phyloP scores from a whole-genome alignment of 2,329 filamentous ascomycete genomes.

The Pseudonectria foliicola region DNA sequence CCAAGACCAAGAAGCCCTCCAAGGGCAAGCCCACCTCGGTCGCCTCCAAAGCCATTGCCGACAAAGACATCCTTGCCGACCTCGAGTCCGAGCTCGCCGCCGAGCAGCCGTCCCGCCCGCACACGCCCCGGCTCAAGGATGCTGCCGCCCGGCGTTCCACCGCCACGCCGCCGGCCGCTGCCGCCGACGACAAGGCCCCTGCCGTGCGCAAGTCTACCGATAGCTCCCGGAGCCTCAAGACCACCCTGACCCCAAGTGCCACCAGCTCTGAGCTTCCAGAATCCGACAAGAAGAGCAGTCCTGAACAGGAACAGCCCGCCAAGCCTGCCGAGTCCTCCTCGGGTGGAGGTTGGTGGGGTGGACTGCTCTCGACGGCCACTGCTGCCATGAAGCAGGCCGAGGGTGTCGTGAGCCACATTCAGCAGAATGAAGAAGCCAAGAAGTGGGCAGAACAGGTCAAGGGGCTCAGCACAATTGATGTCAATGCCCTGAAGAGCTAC shows the following conservation, averaged over 20 bases:
- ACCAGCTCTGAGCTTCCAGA: conserved; percentile 57
- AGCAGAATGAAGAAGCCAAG: conserved; percentile 93
- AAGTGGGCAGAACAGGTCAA: conserved; percentile 92
- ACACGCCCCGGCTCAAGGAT: conserved; percentile 69
- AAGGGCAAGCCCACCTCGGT: conserved; percentile 43
- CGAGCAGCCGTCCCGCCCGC: conserved; percentile 66
- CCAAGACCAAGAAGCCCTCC: conserved; percentile 40
- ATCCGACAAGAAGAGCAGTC: conserved; percentile 43
- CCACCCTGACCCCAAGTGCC: conserved; percentile 63
- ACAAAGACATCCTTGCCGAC: conserved; percentile 79
- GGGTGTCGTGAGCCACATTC: conserved; percentile 86
- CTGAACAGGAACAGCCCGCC: conserved; percentile 35
- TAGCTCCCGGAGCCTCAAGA: conserved; percentile 63
- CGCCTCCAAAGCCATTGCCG: conserved; percentile 40
- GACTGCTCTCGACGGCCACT: conserved; percentile 72
- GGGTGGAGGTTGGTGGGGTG: conserved; percentile 83
- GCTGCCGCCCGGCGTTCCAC: conserved; percentile 37
- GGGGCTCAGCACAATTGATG: conserved; percentile 56
- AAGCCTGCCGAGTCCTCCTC: conserved; percentile 18
- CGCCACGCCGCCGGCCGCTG: conserved; percentile 43
- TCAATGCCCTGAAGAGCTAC: conserved; percentile 58
- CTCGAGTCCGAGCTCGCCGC: conserved; percentile 66
- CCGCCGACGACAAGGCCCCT: conserved; percentile 57
- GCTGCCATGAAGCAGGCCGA: conserved; percentile 91
- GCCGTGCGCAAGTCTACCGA: conserved; percentile 66